phyloP scores from a whole-genome alignment of 31 red algal genomes.

The Asparagopsis taxiformis region DNA sequence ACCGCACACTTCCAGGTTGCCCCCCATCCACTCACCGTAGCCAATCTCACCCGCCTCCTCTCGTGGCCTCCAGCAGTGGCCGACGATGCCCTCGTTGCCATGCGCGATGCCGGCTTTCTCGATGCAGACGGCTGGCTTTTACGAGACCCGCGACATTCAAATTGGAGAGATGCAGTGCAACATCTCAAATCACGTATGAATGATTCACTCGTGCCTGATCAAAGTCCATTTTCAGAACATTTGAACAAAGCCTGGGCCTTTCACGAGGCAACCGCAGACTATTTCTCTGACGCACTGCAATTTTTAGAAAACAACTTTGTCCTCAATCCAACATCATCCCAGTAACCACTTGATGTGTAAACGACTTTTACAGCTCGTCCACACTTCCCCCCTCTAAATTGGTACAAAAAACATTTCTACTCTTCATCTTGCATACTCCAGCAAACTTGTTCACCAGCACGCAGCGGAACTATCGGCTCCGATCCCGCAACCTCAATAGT shows the following conservation, averaged over 20 bases:
- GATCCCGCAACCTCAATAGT: conserved; percentile 21
- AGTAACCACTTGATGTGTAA: too few relatives aligned
- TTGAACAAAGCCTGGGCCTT: conserved; percentile 37
- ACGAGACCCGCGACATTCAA: conserved; percentile 26
- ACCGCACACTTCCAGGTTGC: too few relatives aligned
- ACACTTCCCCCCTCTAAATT: too few relatives aligned
- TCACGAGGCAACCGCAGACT: conserved; percentile 46
- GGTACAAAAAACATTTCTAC: background rate
- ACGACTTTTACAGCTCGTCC: too few relatives aligned
- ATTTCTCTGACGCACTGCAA: conserved; percentile 23
- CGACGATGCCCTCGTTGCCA: too few relatives aligned
- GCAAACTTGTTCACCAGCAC: conserved; percentile 40
- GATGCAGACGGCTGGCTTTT: conserved; percentile 17
- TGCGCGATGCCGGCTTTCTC: conserved; percentile 14
- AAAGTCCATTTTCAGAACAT: conserved; percentile 19
- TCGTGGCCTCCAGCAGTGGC: too few relatives aligned
- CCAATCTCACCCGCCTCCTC: too few relatives aligned
- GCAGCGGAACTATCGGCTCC: conserved; percentile 53
- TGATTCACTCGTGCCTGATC: conserved; percentile 37
- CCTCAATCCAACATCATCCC: too few relatives aligned
- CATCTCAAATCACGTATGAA: conserved; percentile 11
- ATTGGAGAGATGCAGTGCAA: conserved; percentile 20
- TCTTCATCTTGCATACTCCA: conserved; percentile 33
- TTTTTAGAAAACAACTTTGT: conserved; percentile 36
- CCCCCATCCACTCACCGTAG: too few relatives aligned